phyloP scores from a whole-genome alignment of 176 grass and related monocot species.

The Phoenix dactylifera region DNA sequence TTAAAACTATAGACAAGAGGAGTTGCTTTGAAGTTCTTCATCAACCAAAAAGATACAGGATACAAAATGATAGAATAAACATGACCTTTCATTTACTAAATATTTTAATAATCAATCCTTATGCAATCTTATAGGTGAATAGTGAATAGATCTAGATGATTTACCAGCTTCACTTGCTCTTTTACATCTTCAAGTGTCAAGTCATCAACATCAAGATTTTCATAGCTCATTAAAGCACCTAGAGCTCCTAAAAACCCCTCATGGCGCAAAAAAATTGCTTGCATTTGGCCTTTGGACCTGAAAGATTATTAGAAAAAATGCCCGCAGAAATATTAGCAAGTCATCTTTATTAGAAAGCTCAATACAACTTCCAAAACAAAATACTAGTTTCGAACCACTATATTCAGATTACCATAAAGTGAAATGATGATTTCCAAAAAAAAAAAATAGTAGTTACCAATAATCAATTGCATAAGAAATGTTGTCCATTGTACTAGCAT shows the following conservation, averaged over 20 bases:
- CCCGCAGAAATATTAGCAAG: background rate
- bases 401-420: no score
- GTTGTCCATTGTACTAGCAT: constrained; percentile 91
- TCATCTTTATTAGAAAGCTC: background rate
- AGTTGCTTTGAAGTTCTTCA: no score
- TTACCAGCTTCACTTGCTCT: constrained; percentile 21
- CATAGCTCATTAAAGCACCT: constrained; percentile 85
- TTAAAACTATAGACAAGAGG: no score
- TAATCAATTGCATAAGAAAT: constrained; percentile 92
- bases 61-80: no score
- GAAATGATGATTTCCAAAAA: no score
- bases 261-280: constrained; percentile 85
- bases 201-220: constrained; percentile 37
- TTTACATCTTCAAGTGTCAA: constrained; percentile 20
- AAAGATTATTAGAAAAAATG: constrained; percentile 27
- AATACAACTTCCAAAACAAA: background rate
- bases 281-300: constrained; percentile 96
- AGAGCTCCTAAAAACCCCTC: constrained; percentile 94
- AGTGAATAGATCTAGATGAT: no score
- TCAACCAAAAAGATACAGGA: no score
- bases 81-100: no score
- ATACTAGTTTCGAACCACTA: no score
- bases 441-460: constrained; percentile 36
- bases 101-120: no score
- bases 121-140: no score